Conservation (phyloP, 306 rosid species). For the Prunus armeniaca region DNA sequence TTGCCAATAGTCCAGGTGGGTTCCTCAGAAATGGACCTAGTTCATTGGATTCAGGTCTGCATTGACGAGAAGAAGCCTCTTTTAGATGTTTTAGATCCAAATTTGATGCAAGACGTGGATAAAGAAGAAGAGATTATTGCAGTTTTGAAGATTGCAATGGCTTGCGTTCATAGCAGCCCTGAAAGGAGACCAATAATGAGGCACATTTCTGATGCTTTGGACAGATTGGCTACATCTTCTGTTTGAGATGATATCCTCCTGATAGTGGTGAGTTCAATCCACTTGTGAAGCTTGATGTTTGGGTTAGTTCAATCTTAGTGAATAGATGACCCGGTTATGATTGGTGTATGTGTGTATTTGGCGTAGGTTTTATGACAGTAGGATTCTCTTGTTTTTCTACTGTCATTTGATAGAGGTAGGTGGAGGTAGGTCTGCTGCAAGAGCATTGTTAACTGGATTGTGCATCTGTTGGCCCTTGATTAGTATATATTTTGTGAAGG, state of each 20-base stretch:
- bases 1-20: conserved; percentile 72
- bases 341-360: conserved; percentile 21
- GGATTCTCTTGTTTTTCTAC: conserved; percentile 16
- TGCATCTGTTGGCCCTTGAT: conserved; percentile 14
- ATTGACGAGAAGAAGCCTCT: conserved; percentile 92
- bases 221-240: conserved; percentile 52
- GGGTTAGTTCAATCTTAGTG: conserved; percentile 24
- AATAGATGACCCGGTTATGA: conserved; percentile 25
- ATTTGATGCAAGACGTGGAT: conserved; percentile 60
- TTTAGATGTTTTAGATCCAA: conserved; percentile 75
- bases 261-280: conserved; percentile 23
- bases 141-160: conserved; percentile 88
- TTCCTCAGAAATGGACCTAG: conserved; percentile 84
- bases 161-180: conserved; percentile 76
- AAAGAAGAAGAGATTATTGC: conserved; percentile 78
- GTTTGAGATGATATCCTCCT: conserved; percentile 39
- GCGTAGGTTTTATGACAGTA: conserved; percentile 14
- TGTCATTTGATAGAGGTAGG: conserved; percentile 14
- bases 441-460: conserved; percentile 14
- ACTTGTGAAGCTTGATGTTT: conserved; percentile 33
- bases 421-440: conserved; percentile 15
- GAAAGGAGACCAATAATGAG: conserved; percentile 94
- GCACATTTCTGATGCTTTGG: conserved; percentile 75
- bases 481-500: conserved; percentile 15
- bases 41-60: conserved; percentile 90